Evolutionary conservation across 768 basidiomycete genomes (phyloP), one percentile per base, ranked within the genome.

Genomic region (Trametes cingulata): DNA sequence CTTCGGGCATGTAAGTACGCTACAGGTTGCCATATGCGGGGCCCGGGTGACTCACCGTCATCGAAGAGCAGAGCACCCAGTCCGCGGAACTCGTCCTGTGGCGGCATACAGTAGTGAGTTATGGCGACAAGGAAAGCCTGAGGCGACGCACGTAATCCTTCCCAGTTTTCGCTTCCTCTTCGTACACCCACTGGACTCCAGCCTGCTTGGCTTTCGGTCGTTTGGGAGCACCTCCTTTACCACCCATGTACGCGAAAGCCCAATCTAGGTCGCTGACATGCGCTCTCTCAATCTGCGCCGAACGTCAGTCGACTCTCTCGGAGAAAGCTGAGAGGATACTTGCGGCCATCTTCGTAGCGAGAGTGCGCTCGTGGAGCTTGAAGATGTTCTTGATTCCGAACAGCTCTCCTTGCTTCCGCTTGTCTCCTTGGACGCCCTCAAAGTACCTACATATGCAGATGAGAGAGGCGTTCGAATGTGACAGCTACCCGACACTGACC

Each of bases 331-430:
- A 14, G 42, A 27, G 8, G 40, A 19, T 33, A 71, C 83, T 58
- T 75, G 91, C 91, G 59, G 85, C 81, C 72, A 82, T 80, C 72
- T 93, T 91, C 0, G 90, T 93, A 37, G 88, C 82, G 9, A 87
- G 75, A 15, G 79, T 84, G 60, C 79, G 77, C 67, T 91, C 89
- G 61, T 90, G 85, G 27, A 94, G 76, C 63, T 78, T 84, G 75
- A 95, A 94, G 36, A 95, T 91, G 65, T 95, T 95, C 68, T 87
- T 84, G 47, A 90, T 77, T 3, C 93, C 93, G 65, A 92, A 95
- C 2, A 95, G 80, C 67, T 95, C 93, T 29, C 92, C 93, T 67
- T 86, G 85, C 67, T 85, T 84, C 1, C 71, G 73, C 52, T 80
- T 86, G 67, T 92, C 88, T 9, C 90, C 91, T 69, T 94, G 90